A percentile compares a stretch with the other conserved stretches of the same genome.
phyloP scores from a whole-genome alignment of 345 rosid genomes.

The Luvunga scandens region DNA sequence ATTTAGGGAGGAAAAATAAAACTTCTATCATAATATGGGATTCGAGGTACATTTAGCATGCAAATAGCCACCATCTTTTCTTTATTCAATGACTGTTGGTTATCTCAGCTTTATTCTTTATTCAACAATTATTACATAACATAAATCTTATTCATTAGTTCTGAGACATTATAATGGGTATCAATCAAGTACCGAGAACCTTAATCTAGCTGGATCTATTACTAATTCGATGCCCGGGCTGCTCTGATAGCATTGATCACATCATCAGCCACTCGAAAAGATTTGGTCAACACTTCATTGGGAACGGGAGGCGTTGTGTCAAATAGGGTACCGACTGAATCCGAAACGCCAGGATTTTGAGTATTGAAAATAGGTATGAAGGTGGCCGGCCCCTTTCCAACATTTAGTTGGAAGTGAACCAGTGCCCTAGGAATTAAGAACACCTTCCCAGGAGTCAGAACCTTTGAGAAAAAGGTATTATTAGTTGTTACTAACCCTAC shows the following conservation, averaged over 20 bases:
- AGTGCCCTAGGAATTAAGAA: conserved; percentile 63
- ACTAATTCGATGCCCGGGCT: too few species aligned
- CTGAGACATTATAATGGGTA: too few species aligned
- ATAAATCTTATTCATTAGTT: too few species aligned
- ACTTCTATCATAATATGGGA: too few species aligned
- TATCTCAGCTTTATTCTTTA: too few species aligned
- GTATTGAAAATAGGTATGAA: conserved; percentile 71
- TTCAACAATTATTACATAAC: too few species aligned
- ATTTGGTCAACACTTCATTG: conserved; percentile 53
- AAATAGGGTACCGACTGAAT: conserved; percentile 39
- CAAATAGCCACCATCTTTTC: too few species aligned
- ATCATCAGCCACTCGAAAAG: conserved; percentile 46
- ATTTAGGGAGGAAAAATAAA: too few species aligned
- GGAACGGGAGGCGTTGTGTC: conserved; percentile 48
- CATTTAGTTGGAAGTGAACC: conserved; percentile 74
- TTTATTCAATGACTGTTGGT: too few species aligned
- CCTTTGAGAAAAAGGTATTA: conserved; percentile 50
- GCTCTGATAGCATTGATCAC: conserved; percentile 45
- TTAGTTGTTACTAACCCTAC: conserved; percentile 57
- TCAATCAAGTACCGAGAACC: too few species aligned
- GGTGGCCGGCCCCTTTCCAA: conserved; percentile 60
- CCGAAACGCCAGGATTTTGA: conserved; percentile 54
- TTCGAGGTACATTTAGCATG: too few species aligned
- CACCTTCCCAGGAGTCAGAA: conserved; percentile 51
- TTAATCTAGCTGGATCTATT: not conserved